Evolutionary conservation across 73 alveolate genomes (phyloP).

Genomic region (Diophrys sp.): DNA sequence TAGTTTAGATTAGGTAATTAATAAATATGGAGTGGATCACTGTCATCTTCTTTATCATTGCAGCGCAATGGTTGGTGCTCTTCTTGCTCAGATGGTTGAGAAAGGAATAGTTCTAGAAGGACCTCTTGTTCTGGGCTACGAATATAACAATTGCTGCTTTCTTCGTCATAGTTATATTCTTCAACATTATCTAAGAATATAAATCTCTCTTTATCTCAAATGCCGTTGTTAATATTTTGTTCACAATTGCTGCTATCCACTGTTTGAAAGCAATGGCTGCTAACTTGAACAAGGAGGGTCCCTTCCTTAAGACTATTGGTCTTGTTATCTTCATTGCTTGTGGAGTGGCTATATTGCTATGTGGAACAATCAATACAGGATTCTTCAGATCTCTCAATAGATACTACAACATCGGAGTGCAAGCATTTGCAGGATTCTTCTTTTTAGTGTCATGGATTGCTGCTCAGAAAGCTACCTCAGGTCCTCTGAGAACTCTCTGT

Average conservation of each 20-base stretch:
- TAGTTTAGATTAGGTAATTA: too few species aligned
- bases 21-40: background rate
- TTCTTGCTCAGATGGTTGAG: background rate
- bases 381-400: background rate
- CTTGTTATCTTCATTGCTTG: background rate
- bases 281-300: background rate
- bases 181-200: too few species aligned
- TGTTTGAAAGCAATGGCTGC: background rate
- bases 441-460: background rate
- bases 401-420: background rate
- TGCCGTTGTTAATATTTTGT: background rate
- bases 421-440: background rate
- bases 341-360: background rate
- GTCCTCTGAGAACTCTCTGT: background rate
- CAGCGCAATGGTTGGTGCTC: background rate
- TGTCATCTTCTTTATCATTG: background rate
- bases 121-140: background rate
- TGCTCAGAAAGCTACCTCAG: background rate
- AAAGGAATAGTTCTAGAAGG: background rate
- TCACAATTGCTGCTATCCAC: background rate
- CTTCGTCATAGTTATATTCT: background rate
- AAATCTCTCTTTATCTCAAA: background rate
- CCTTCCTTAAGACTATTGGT: background rate
- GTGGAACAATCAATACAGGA: background rate
- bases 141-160: background rate